Base-by-base conservation (phyloP, 2,329 filamentous ascomycete species). In the Niveomyces coronatus region DNA sequence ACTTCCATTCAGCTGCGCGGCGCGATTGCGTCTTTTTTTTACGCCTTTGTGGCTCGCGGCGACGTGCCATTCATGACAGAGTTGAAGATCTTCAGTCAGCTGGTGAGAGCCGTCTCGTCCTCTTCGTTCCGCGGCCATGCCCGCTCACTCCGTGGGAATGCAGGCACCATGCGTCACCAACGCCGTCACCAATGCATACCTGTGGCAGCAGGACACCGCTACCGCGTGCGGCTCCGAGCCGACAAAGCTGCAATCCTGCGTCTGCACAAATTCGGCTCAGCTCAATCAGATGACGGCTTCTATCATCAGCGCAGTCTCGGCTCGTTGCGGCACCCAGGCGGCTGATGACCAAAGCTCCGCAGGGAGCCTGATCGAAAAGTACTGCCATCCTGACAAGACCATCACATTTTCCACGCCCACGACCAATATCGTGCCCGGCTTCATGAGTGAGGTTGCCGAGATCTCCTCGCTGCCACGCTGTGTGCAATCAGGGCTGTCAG, bases 161-260 rank as follows among this genome's bases (percentile, higher is more conserved):
- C n/a, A 70, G 62, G 65, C 64, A 31, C 62, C 63, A 22, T 71
- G 67, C 44, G 67, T 60, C 5, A 55, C 59, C 37, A 50, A 47
- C 2, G 67, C 63, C 5, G 32, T 70, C 20, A 57, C 52, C 6
- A 55, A 60, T 31, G 57, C 61, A 30, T 49, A 70, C 43, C 54
- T 60, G 46, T 37, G 45, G 16, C 57, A 61, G 42, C 68, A 66
- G 3, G 43, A 53, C 20, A 47, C 53, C n/a, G n/a, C n/a, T 11
- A 35, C 40, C 4, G 35, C 35, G 7, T 53, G 51, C 36, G 69
- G 66, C 42, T 59, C 62, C 5, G 49, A 59, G 13, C 60, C 57
- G 11, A 56, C 60, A 7, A 60, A 55, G 6, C 54, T 70, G 7
- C 64, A 68, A 46, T 62, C 59, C 5, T 71, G 67, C 40, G 54